These are phyloP conservation scores for Acanthamoeba healyi DNA, from an alignment of 208 protist species.

Conservation along the genomic window DNA sequence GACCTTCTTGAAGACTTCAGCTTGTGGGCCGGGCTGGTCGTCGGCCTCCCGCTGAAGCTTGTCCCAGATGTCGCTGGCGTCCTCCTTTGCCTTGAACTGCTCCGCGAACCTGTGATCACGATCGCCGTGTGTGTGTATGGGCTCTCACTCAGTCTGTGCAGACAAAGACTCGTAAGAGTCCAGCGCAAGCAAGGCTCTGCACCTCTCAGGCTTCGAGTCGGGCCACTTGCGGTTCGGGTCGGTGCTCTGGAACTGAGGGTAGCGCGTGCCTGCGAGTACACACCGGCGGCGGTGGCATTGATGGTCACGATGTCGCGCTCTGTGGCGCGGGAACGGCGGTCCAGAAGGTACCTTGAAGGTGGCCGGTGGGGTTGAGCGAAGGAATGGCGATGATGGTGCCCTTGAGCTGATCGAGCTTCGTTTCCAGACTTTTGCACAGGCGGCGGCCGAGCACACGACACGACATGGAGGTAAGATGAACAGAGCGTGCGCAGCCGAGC, in stretches of 20 bases:
- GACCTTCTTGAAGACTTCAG: slow-evolving; percentile 27
- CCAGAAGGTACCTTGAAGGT: neutral
- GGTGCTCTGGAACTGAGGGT: slow-evolving; percentile 17
- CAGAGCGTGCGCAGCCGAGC: too few relatives aligned
- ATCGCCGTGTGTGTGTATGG: too few relatives aligned
- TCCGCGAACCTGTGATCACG: neutral
- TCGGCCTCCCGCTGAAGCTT: neutral
- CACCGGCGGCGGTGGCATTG: too few relatives aligned
- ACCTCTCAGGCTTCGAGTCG: slow-evolving; percentile 23
- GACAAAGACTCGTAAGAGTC: neutral
- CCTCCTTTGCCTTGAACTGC: slow-evolving; percentile 6
- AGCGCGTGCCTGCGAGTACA: slow-evolving; percentile 1
- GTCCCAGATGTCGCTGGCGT: neutral
- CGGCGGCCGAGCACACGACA: too few relatives aligned
- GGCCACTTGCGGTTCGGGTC: slow-evolving; percentile 27
- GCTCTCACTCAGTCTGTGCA: too few relatives aligned
- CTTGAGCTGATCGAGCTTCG: neutral
- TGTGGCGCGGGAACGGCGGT: too few relatives aligned
- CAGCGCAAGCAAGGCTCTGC: neutral
- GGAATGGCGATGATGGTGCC: slow-evolving; percentile 35
- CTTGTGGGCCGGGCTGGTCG: neutral
- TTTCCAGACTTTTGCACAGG: neutral
- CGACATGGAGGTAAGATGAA: too few relatives aligned
- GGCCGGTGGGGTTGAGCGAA: slow-evolving; percentile 2
- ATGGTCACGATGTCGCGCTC: too few relatives aligned